A percentile compares a stretch with the other conserved stretches of the same genome.
phyloP scores from a whole-genome alignment of 805 yeast genomes.

The Zygosaccharomyces kombuchaensis region DNA sequence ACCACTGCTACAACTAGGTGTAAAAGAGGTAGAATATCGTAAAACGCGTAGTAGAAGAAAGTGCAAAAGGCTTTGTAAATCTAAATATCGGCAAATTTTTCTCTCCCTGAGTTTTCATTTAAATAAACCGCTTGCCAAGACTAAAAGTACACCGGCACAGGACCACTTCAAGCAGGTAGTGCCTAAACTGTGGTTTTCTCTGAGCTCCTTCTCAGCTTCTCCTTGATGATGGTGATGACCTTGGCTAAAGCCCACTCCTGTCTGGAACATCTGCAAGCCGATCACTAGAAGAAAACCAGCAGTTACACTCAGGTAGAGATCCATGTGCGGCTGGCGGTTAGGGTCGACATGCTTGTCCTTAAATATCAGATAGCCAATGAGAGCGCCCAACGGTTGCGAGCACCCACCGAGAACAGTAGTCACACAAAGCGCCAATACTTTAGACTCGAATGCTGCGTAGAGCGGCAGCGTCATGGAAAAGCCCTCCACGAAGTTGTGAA shows the following conservation, averaged over 20 bases:
- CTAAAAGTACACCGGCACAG: slow-evolving; percentile 32
- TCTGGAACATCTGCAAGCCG: slow-evolving; percentile 79
- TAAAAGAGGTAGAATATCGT: background rate
- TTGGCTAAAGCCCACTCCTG: slow-evolving; percentile 78
- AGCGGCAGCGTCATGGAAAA: slow-evolving; percentile 90
- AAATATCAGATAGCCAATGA: slow-evolving; percentile 56
- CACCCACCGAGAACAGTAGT: slow-evolving; percentile 72
- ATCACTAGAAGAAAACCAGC: slow-evolving; percentile 82
- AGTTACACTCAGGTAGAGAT: slow-evolving; percentile 59
- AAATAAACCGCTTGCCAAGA: slow-evolving; percentile 27
- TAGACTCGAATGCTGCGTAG: slow-evolving; percentile 65
- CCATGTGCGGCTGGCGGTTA: slow-evolving; percentile 32
- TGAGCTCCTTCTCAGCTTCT: slow-evolving; percentile 23
- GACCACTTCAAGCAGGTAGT: slow-evolving; percentile 35
- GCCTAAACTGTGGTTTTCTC: slow-evolving; percentile 32
- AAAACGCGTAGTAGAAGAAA: background rate
- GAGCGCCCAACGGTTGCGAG: slow-evolving; percentile 88
- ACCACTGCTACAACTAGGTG: background rate
- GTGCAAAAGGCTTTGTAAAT: background rate
- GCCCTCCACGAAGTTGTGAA: slow-evolving; percentile 93
- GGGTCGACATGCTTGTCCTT: slow-evolving; percentile 34
- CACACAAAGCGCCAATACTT: slow-evolving; percentile 57
- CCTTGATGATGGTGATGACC: slow-evolving; percentile 42
- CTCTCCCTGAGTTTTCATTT: background rate
- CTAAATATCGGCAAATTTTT: background rate